Evolutionary conservation across 2,329 filamentous ascomycete species (phyloP).

Genomic region (Epichloe scottii): DNA sequence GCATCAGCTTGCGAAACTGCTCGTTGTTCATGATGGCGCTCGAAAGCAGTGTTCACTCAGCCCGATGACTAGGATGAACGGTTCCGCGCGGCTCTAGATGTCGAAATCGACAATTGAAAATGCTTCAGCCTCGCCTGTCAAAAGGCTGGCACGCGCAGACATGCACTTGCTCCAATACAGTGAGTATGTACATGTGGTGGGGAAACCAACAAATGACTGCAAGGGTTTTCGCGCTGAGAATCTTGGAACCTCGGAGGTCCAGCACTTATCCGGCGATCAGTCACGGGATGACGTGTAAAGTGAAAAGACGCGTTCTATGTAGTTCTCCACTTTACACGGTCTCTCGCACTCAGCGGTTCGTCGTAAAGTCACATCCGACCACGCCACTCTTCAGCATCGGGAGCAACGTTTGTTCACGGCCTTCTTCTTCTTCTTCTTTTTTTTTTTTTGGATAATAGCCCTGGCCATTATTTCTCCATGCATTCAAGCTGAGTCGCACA

Average conservation of each 20-base stretch:
- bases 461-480: not conserved
- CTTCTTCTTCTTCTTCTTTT: not conserved
- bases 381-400: not conserved
- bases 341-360: not conserved
- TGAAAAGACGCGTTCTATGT: too few relatives aligned
- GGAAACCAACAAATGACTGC: too few relatives aligned
- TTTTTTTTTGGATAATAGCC: not conserved
- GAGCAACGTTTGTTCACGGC: not conserved
- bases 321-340: too few relatives aligned
- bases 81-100: too few relatives aligned
- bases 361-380: not conserved
- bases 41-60: not conserved
- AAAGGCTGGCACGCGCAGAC: too few relatives aligned
- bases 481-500: not conserved
- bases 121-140: not conserved
- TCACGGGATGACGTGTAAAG: too few relatives aligned
- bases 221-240: too few relatives aligned
- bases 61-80: not conserved
- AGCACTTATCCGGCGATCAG: too few relatives aligned
- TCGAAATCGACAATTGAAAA: not conserved
- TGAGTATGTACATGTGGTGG: too few relatives aligned
- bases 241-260: too few relatives aligned
- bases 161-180: too few relatives aligned
- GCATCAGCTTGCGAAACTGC: constrained; percentile 74
- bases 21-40: constrained; percentile 71